Evolutionary conservation across 2,329 filamentous ascomycete genomes (phyloP), one percentile per base, ranked within the genome.

Genomic region (Purpureocillium lavendulum): DNA sequence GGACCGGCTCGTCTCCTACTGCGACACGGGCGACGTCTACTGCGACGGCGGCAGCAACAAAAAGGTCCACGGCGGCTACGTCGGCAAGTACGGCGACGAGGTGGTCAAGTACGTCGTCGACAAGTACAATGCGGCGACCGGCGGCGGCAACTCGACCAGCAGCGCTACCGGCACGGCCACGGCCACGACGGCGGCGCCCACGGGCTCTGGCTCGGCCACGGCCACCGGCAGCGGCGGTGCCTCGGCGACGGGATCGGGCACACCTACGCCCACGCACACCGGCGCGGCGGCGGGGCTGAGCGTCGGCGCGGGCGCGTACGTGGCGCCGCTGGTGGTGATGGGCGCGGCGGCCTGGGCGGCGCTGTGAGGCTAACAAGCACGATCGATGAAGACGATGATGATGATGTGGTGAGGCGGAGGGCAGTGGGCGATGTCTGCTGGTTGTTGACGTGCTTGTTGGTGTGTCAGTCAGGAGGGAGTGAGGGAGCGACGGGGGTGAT

Each of bases 11-110:
- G 51, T 56, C 33, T 64, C 64, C 4, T 67, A 59, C 50, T 67
- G 64, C 50, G 64, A 67, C 51, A 56, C 45, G 1, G 63, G 63
- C 35, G 67, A 70, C 43, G 42, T 52, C 13, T 67, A 63, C 51
- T 67, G 64, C 48, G 63, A 60, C 47, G 3, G 31, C 7, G 65
- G 64, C 30, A 28, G 45, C 4, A 47, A 52, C 31, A 40, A 30
- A 2, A 40, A 40, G 3, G 56, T 61, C 2, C 65, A 65, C 45
- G 52, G 55, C 15, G 40, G 43, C 17, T 70, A 70, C 46, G 47
- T 66, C 11, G 17, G 35, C 13, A 54, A 48, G 21, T 67, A 67
- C 47, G 56, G 55, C 32, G 45, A 50, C 14, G 50, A 61, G 2
- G 54, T 60, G 3, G 54, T 55, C 38, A 49, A 63, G 14, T 65